Conservation (phyloP, 1,139 yeast genomes). For the Debaryomyces udenii region DNA sequence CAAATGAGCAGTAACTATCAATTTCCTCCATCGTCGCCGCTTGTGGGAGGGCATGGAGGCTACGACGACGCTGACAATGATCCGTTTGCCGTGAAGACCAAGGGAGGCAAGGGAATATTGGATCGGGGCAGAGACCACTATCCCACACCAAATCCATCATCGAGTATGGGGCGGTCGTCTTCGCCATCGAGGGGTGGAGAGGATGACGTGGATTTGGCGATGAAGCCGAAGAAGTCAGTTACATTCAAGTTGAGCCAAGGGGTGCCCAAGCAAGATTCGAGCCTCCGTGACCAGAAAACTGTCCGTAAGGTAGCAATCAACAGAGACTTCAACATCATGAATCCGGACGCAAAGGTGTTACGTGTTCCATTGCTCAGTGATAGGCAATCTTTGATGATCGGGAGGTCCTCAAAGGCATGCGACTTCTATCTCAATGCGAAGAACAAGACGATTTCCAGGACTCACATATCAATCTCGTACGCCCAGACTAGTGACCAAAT, state of each 20-base stretch:
- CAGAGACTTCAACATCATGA: constrained; percentile 41
- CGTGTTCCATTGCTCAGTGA: constrained; percentile 36
- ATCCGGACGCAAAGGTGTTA: constrained; percentile 42
- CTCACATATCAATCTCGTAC: constrained; percentile 52
- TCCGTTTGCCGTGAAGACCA: constrained; percentile 23
- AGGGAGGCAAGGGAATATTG: constrained; percentile 7
- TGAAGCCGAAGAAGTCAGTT: constrained; percentile 10
- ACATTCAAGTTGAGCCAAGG: neutral
- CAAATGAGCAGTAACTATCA: constrained; percentile 27
- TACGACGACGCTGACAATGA: constrained; percentile 26
- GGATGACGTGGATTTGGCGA: constrained; percentile 2
- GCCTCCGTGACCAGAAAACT: neutral
- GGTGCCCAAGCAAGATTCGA: neutral
- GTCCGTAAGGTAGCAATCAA: constrained; percentile 22
- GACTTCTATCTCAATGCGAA: constrained; percentile 57
- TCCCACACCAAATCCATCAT: constrained; percentile 63
- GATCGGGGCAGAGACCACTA: constrained; percentile 33
- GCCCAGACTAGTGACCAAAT: constrained; percentile 23
- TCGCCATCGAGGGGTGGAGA: constrained; percentile 31
- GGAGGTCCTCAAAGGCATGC: constrained; percentile 67
- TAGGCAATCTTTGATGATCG: constrained; percentile 42
- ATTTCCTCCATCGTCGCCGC: constrained; percentile 71
- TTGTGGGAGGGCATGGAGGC: constrained; percentile 35
- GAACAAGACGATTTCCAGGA: constrained; percentile 68
- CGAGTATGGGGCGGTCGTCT: constrained; percentile 51